These are phyloP conservation scores for Ceratocystis cubensis DNA, from an alignment of 2,329 filamentous ascomycete species.

Conservation along the genomic window DNA sequence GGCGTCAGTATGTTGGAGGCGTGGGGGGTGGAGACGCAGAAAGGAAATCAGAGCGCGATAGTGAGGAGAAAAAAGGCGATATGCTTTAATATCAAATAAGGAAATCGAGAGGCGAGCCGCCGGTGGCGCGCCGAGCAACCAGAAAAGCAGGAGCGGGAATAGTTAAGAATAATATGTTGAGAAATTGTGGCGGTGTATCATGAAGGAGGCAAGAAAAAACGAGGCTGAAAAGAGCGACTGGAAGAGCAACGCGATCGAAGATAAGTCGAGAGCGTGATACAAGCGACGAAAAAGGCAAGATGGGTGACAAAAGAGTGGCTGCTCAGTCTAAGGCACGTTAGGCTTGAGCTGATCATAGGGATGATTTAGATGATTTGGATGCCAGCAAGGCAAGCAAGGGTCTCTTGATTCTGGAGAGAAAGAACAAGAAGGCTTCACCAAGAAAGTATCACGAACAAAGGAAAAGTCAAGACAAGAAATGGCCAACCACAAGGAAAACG, in stretches of 20 bases:
- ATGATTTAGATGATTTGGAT: neutral
- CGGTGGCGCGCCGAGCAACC: constrained; percentile 16
- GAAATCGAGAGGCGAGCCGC: constrained; percentile 19
- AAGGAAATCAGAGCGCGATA: neutral
- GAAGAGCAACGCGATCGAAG: neutral
- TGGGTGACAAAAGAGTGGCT: constrained; percentile 17
- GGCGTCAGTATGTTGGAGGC: constrained; percentile 7
- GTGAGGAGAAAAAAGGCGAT: neutral
- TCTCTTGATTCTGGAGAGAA: constrained; percentile 15
- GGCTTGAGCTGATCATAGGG: constrained; percentile 11
- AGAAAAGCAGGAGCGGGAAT: constrained; percentile 1
- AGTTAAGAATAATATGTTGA: constrained; percentile 18
- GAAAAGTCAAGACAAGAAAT: constrained; percentile 15
- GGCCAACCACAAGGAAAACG: constrained; percentile 21
- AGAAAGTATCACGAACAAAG: neutral
- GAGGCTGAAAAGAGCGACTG: constrained; percentile 17
- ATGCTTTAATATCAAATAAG: neutral
- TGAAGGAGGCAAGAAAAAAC: constrained; percentile 2
- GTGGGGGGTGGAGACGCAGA: neutral
- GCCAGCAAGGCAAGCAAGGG: constrained; percentile 9
- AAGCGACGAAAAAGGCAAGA: neutral
- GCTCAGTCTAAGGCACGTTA: constrained; percentile 8
- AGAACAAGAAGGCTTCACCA: constrained; percentile 12
- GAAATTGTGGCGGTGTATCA: constrained; percentile 14
- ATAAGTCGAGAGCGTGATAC: too few species aligned